Base-by-base conservation (phyloP, 768 basidiomycete genomes). In the Tylopilus balloui region DNA sequence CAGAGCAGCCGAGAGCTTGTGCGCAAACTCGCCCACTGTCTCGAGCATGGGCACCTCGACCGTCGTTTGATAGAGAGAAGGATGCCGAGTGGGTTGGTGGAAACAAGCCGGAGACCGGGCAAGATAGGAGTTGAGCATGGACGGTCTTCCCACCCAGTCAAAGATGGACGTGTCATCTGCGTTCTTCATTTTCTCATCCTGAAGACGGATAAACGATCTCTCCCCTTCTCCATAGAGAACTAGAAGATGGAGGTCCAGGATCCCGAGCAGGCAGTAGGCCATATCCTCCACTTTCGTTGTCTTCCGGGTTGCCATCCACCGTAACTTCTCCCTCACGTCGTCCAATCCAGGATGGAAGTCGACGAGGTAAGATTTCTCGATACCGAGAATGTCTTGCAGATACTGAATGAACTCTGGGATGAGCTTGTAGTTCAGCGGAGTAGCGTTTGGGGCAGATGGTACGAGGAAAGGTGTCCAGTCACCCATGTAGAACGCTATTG, bases 201-300 rank as follows among this genome's bases (percentile, higher is more conserved):
- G 60, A 20, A 64, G 57, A 14, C 63, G 63, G 25, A 52, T 49
- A 28, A 63, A 63, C 32, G 62, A 38, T 12, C 54, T 41, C 3
- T 54, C 51, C 12, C 60, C 57, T 23, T 63, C 63, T 1, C 62
- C 62, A 29, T 63, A 63, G 4, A 66, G 32, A 63, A 53, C 47
- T 62, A 75, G 46, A 41, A 59, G 55, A 37, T 60, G 46, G 21
- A 66, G 35, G 29, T 56, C 56, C 17, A 64, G 61, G 34, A 64
- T 61, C 0, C 63, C 63, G 43, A 59, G 57, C 31, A 67, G 58
- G 32, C 60, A 66, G 47, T 69, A 69, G 0, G 64, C 62, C 44
- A 39, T 60, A 43, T 68, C 67, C 36, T 67, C 67, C 9, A 42
- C 10, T 23, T 60, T 62, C 31, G 67, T 62, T 21, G 67, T 68